Evolutionary conservation across 1,284 basidiomycete species (phyloP).

Genomic region (Flammula alnicola): DNA sequence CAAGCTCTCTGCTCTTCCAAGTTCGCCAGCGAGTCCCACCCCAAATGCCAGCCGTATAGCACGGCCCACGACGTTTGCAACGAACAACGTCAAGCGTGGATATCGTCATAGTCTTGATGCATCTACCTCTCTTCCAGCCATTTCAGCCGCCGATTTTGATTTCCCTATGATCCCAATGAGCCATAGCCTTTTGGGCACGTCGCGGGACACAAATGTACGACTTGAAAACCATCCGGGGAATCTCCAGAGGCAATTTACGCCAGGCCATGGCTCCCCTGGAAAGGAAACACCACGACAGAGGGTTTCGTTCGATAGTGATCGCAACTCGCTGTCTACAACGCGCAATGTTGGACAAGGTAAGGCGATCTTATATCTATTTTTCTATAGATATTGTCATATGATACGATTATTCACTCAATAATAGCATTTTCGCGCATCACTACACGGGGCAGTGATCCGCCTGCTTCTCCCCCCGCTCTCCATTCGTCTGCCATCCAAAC

Average conservation of each 20-base stretch:
- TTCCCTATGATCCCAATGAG: conserved; percentile 4
- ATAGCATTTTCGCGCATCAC: conserved; percentile 31
- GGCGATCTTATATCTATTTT: too few relatives aligned
- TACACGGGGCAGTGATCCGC: conserved; percentile 26
- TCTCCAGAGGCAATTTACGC: conserved; percentile 10
- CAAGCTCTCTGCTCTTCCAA: conserved; percentile 44
- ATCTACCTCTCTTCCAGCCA: conserved; percentile 34
- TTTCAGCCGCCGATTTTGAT: conserved; percentile 27
- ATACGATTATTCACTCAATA: too few relatives aligned
- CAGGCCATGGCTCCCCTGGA: conserved; percentile 13
- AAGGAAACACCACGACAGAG: conserved; percentile 38
- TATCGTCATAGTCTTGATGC: conserved; percentile 41
- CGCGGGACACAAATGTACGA: conserved; percentile 2
- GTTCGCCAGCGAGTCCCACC: conserved; percentile 21
- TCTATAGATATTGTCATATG: too few relatives aligned
- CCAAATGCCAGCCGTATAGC: conserved; percentile 28
- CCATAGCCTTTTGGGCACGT: conserved; percentile 1
- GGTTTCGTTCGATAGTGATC: conserved; percentile 42
- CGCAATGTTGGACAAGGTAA: conserved; percentile 37
- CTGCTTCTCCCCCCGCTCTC: conserved; percentile 28
- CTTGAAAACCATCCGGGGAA: conserved; percentile 3
- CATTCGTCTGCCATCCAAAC: conserved; percentile 23
- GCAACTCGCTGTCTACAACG: conserved; percentile 33
- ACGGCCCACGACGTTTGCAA: conserved; percentile 26
- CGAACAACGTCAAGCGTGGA: conserved; percentile 23